phyloP scores from a whole-genome alignment of 1,139 yeast genomes.

The Torulaspora pretoriensis region DNA sequence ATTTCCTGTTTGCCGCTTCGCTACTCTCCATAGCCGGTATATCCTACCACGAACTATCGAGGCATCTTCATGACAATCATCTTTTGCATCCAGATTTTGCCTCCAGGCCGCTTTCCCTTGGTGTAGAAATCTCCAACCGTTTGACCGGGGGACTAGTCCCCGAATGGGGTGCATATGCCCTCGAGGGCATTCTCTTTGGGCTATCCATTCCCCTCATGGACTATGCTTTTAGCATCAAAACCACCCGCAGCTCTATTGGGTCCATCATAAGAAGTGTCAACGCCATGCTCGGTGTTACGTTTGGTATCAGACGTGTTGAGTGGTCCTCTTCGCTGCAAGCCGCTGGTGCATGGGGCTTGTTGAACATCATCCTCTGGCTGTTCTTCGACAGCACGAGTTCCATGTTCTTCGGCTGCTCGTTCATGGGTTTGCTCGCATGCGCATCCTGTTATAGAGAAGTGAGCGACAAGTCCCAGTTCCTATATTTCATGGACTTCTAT shows the following conservation, averaged over 20 bases:
- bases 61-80: conserved; percentile 50
- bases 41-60: conserved; percentile 48
- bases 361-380: conserved; percentile 79
- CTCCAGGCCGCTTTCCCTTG: conserved; percentile 36
- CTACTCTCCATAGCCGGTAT: conserved; percentile 46
- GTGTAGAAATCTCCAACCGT: conserved; percentile 26
- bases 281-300: conserved; percentile 78
- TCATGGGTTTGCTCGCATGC: conserved; percentile 40
- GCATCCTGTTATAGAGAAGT: conserved; percentile 38
- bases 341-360: conserved; percentile 65
- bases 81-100: conserved; percentile 38
- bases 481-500: conserved; percentile 44
- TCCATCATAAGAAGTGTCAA: conserved; percentile 58
- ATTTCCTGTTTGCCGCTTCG: conserved; percentile 26
- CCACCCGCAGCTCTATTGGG: conserved; percentile 35
- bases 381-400: conserved; percentile 69
- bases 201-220: conserved; percentile 60
- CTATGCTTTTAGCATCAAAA: conserved; percentile 25
- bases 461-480: conserved; percentile 27
- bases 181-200: conserved; percentile 64
- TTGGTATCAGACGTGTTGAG: conserved; percentile 74
- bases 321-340: conserved; percentile 79
- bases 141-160: conserved; percentile 29
- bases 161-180: conserved; percentile 41
- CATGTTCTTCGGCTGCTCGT: conserved; percentile 53